Evolutionary conservation across 1,284 basidiomycete species (phyloP).

Genomic region (Cryptococcus depauperatus): DNA sequence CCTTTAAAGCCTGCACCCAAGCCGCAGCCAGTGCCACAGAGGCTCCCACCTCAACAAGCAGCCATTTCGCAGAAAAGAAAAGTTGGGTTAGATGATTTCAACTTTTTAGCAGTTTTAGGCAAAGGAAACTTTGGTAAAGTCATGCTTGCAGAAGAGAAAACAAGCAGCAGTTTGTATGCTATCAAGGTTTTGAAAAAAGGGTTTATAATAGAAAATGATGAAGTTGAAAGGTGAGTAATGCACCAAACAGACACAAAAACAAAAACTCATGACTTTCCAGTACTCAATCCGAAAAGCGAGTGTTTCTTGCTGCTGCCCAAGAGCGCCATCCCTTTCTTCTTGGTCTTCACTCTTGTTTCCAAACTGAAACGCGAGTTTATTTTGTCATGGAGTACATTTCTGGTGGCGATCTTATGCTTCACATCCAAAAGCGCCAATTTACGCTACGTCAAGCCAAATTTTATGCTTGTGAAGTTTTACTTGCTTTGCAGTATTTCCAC

Average conservation of each 20-base stretch:
- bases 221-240: constrained; percentile 79
- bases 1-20: constrained; percentile 3
- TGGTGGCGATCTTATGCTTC: constrained; percentile 71
- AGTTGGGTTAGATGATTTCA: constrained; percentile 96
- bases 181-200: constrained; percentile 99
- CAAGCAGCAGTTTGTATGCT: constrained; percentile 78
- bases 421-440: constrained; percentile 74
- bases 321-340: constrained; percentile 97
- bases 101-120: constrained; percentile 95
- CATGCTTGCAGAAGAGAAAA: constrained; percentile 99
- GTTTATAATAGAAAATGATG: constrained; percentile 99
- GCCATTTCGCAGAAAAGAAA: constrained; percentile 57
- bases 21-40: constrained; percentile 10
- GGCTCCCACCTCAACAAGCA: constrained; percentile 15
- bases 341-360: constrained; percentile 97
- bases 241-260: neutral
- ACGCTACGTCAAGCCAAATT: constrained; percentile 84
- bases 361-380: constrained; percentile 94
- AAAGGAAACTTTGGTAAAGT: constrained; percentile 99
- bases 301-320: constrained; percentile 89
- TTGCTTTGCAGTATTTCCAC: constrained; percentile 98
- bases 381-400: constrained; percentile 74
- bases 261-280: constrained; percentile 46
- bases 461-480: constrained; percentile 94
- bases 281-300: constrained; percentile 97